Evolutionary conservation across 345 rosid species (phyloP).

Genomic region (Aegle marmelos): DNA sequence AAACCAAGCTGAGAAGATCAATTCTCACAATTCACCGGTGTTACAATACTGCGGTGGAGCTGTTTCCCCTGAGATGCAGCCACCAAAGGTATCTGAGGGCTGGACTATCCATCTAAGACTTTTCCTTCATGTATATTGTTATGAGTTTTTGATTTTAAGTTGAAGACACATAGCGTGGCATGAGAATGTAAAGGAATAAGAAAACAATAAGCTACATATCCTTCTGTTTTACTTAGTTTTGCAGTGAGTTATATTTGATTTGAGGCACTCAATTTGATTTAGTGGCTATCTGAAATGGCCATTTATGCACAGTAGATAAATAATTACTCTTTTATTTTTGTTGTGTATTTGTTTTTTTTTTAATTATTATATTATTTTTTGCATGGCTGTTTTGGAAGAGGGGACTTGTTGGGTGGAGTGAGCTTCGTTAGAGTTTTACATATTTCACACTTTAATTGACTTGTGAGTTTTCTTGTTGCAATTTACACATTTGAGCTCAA

Average conservation of each 20-base stretch:
- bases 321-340: neutral
- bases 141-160: neutral
- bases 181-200: neutral
- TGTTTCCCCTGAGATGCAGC: constrained; percentile 94
- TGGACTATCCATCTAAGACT: neutral
- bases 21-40: constrained; percentile 72
- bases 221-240: neutral
- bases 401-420: too few relatives aligned
- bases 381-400: neutral
- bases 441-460: neutral
- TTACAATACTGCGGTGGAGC: constrained; percentile 91
- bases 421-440: neutral
- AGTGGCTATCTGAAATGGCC: neutral
- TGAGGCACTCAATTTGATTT: neutral
- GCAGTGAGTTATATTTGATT: neutral
- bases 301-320: neutral
- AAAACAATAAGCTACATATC: neutral
- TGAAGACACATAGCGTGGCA: neutral
- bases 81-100: constrained; percentile 62
- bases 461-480: neutral
- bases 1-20: constrained; percentile 88
- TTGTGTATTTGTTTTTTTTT: too few relatives aligned
- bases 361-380: neutral
- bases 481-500: too few relatives aligned
- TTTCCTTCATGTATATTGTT: neutral